Evolutionary conservation across 768 basidiomycete genomes (phyloP).

Genomic region (Holtermannia corniformis): DNA sequence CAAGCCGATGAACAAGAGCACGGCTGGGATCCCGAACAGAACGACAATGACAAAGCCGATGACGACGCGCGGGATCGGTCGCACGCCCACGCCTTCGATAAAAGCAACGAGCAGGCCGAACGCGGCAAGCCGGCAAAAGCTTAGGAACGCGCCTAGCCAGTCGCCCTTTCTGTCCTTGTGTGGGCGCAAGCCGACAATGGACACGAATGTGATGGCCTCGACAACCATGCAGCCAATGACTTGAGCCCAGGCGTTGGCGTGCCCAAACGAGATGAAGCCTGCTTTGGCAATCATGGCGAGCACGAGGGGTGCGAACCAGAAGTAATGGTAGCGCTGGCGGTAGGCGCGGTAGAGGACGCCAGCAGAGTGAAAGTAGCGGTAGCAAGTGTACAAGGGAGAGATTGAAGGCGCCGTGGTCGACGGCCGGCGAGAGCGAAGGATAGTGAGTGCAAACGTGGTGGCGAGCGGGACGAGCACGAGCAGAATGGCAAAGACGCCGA

Average conservation of each 20-base stretch:
- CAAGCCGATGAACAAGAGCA: constrained; percentile 62
- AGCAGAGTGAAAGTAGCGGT: constrained; percentile 44
- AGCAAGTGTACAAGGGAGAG: constrained; percentile 51
- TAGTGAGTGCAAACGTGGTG: constrained; percentile 48
- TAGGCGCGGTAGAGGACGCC: constrained; percentile 49
- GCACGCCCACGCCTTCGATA: constrained; percentile 54
- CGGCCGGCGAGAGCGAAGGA: constrained; percentile 47
- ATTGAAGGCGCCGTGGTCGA: constrained; percentile 44
- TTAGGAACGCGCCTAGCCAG: constrained; percentile 58
- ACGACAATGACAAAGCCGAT: constrained; percentile 68
- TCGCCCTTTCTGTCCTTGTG: constrained; percentile 61
- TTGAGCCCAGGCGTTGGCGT: constrained; percentile 57
- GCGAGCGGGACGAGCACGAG: constrained; percentile 48
- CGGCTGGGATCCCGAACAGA: constrained; percentile 59
- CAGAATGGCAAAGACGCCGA: constrained; percentile 63
- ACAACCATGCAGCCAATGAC: constrained; percentile 57
- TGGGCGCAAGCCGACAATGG: constrained; percentile 52
- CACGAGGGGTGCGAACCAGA: constrained; percentile 55
- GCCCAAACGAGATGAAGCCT: constrained; percentile 53
- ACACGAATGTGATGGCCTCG: constrained; percentile 55
- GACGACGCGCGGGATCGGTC: constrained; percentile 68
- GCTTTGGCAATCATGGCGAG: constrained; percentile 57
- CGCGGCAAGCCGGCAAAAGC: constrained; percentile 58
- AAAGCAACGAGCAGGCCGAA: constrained; percentile 70
- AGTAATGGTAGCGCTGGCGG: constrained; percentile 54